These are phyloP conservation scores for Phaeophleospora eucalypticola DNA, from an alignment of 2,329 filamentous ascomycete genomes.

Conservation along the genomic window DNA sequence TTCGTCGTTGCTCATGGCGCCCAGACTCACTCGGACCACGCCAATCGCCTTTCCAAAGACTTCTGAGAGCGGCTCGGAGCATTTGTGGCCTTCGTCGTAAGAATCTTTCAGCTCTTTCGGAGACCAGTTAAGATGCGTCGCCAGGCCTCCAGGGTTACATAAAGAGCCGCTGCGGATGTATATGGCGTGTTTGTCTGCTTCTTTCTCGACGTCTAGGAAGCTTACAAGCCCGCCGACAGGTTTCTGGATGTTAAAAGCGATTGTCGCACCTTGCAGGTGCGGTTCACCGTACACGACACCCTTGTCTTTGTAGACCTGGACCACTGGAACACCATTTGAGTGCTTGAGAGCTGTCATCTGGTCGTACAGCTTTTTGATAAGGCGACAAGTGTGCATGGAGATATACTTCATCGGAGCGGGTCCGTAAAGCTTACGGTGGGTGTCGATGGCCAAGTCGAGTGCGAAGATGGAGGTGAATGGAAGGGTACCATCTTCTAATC, in stretches of 20 bases:
- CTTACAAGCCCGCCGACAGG: conserved; percentile 68
- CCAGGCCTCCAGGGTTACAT: conserved; percentile 85
- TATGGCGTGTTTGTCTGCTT: conserved; percentile 70
- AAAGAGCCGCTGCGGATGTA: conserved; percentile 81
- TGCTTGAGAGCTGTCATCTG: conserved; percentile 61
- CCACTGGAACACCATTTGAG: conserved; percentile 62
- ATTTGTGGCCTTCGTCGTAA: conserved; percentile 76
- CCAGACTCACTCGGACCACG: conserved; percentile 75
- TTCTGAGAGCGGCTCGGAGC: conserved; percentile 75
- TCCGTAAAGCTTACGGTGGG: conserved; percentile 65
- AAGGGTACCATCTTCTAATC: conserved; percentile 82
- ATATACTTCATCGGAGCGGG: conserved; percentile 59
- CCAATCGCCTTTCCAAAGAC: conserved; percentile 83
- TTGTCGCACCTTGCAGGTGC: conserved; percentile 61
- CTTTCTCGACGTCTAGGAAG: conserved; percentile 77
- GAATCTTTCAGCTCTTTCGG: conserved; percentile 77
- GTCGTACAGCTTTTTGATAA: conserved; percentile 57
- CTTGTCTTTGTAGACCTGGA: conserved; percentile 56
- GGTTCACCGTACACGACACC: conserved; percentile 40
- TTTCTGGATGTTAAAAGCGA: conserved; percentile 77
- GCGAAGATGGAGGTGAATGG: conserved; percentile 86
- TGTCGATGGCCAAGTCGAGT: conserved; percentile 66
- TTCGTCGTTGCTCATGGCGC: conserved; percentile 74
- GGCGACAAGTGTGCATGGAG: conserved; percentile 64
- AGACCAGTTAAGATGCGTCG: conserved; percentile 63